Evolutionary conservation across 2,329 filamentous ascomycete genomes (phyloP), one percentile per base, ranked within the genome.

Genomic region (Tolypocladium tropicale): DNA sequence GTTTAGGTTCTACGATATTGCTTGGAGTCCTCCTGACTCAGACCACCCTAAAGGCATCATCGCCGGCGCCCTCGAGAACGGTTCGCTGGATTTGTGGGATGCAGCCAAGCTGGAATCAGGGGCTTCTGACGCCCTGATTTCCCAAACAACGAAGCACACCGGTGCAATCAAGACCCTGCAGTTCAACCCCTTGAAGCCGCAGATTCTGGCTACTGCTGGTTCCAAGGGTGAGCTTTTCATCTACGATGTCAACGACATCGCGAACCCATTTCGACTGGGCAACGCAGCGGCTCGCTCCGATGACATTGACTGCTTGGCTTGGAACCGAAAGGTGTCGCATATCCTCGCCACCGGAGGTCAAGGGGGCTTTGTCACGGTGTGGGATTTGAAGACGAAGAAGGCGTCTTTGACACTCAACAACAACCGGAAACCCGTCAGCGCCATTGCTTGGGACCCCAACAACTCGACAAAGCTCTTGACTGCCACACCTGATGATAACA

Each of bases 321-420:
- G 95, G 95, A 99, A 99, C 74, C 92, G 91, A 68, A 97, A 95
- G 76, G 93, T 97, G 46, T 84, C 93, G 16, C 93, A 99, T 69
- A 99, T 99, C 69, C 76, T 99, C 63, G 94, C 93, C 21, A 97
- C 93, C 11, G 94, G 94, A 62, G 93, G 92, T 68, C 88, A 85
- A 59, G 92, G 91, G 53, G 94, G 94, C 5, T 95, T 97, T 67
- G 92, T 97, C 37, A 97, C 94, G 2, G 93, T 99, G 21, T 99
- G 94, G 94, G 94, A 99, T 74, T 81, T 97, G 61, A 96, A 96
- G 78, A 91, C 90, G 14, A 97, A 96, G 82, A 96, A 96, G 76
- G 91, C 96, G 64, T 96, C 92, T 56, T 77, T 99, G 72, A 96
- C 92, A 37, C 78, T 99, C 61, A 99, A 96, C 78, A 94, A 95